phyloP scores from a whole-genome alignment of 306 rosid species.

The Prunus mira region DNA sequence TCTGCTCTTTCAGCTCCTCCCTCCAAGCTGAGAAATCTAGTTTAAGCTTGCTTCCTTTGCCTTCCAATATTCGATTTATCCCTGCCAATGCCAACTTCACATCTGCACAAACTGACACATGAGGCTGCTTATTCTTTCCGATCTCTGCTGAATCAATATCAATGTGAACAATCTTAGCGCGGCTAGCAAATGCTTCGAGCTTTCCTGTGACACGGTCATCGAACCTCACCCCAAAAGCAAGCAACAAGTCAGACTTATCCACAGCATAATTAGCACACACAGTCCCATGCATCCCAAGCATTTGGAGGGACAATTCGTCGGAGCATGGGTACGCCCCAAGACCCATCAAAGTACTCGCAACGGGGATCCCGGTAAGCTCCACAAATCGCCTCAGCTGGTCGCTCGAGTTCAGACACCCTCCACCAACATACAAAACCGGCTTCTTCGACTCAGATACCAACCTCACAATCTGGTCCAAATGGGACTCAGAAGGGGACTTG shows the following conservation, averaged over 20 bases:
- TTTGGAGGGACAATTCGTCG: conserved; percentile 56
- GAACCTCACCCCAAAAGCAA: conserved; percentile 90
- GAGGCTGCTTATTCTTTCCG: conserved; percentile 92
- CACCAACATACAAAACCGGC: conserved; percentile 84
- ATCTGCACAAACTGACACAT: conserved; percentile 67
- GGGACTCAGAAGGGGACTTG: conserved; percentile 32
- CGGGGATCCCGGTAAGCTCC: conserved; percentile 67
- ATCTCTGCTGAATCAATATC: conserved; percentile 92
- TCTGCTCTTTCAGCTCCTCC: conserved; percentile 70
- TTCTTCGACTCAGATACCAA: conserved; percentile 55
- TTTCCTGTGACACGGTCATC: conserved; percentile 93
- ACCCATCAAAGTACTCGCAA: conserved; percentile 88
- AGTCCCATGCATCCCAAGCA: conserved; percentile 96
- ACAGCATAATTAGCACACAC: conserved; percentile 93
- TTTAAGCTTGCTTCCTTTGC: conserved; percentile 26
- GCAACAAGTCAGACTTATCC: conserved; percentile 71
- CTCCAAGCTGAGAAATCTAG: conserved; percentile 67
- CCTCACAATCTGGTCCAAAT: conserved; percentile 57
- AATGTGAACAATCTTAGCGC: conserved; percentile 90
- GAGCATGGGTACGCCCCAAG: conserved; percentile 58
- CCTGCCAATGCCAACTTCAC: conserved; percentile 63
- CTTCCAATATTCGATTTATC: conserved; percentile 51
- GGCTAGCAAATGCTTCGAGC: conserved; percentile 84
- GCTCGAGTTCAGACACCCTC: conserved; percentile 80
- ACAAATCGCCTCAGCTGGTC: conserved; percentile 62